Conservation (phyloP, 768 basidiomycete genomes). For the Hysterangium stoloniferum region DNA sequence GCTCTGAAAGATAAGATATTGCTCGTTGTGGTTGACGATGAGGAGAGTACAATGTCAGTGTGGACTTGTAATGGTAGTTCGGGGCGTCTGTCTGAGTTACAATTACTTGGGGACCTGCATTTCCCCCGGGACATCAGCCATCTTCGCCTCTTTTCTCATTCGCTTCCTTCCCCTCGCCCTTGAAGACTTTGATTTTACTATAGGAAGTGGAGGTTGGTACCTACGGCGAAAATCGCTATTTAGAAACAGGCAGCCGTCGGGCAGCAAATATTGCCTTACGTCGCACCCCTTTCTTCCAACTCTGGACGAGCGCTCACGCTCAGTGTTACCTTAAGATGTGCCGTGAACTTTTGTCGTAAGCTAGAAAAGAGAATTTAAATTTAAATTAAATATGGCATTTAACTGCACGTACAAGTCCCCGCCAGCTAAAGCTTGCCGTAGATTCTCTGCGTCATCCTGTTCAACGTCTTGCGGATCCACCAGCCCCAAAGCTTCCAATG, state of each 20-base stretch:
- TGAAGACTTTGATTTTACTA: slow-evolving; percentile 11
- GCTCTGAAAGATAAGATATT: not conserved
- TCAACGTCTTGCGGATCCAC: slow-evolving; percentile 3
- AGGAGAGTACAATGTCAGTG: slow-evolving; percentile 2
- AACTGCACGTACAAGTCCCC: slow-evolving; percentile 48
- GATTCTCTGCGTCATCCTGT: slow-evolving; percentile 27
- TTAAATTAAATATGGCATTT: not conserved
- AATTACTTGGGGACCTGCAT: not conserved
- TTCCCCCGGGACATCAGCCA: no score
- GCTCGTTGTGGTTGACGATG: slow-evolving; percentile 2
- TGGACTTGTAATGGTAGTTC: not conserved
- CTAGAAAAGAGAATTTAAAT: slow-evolving; percentile 26
- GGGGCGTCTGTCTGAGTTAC: slow-evolving; percentile 11
- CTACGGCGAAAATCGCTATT: slow-evolving; percentile 28
- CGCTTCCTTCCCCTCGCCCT: slow-evolving; percentile 9
- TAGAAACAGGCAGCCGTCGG: not conserved
- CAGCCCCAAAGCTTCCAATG: slow-evolving; percentile 37
- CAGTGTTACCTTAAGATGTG: slow-evolving; percentile 67
- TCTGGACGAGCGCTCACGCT: slow-evolving; percentile 38
- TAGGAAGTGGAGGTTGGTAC: slow-evolving; percentile 34
- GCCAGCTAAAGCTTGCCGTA: slow-evolving; percentile 41
- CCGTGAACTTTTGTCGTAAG: slow-evolving; percentile 45
- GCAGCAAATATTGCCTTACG: slow-evolving; percentile 32
- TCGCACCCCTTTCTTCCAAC: slow-evolving; percentile 35
- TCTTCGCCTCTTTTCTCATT: not conserved